A percentile compares a stretch with the other conserved stretches of the same genome.
These are phyloP conservation scores for Penstemon davidsonii DNA, from an alignment of 257 asterid genomes.

Conservation along the genomic window DNA sequence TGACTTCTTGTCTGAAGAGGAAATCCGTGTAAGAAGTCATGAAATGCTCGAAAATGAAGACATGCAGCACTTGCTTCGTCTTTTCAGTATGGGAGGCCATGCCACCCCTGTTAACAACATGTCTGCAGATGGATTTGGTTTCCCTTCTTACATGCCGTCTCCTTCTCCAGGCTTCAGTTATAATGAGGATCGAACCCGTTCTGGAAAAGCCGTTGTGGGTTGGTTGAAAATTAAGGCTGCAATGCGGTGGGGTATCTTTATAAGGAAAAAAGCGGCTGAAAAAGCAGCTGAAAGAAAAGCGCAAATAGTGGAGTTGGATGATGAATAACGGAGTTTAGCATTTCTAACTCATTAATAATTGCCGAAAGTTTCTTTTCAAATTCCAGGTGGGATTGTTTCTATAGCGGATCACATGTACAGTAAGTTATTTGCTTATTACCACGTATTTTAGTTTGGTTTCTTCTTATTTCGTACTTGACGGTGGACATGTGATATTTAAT, in stretches of 20 bases:
- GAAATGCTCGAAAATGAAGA: constrained; percentile 94
- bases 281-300: constrained; percentile 51
- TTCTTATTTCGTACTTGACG: neutral
- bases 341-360: neutral
- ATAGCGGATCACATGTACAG: constrained; percentile 32
- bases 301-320: constrained; percentile 86
- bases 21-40: constrained; percentile 80
- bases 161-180: constrained; percentile 61
- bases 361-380: constrained; percentile 23
- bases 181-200: constrained; percentile 60
- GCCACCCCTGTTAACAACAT: constrained; percentile 30
- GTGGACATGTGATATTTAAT: neutral
- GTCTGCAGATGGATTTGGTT: constrained; percentile 62
- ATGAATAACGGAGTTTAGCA: constrained; percentile 37
- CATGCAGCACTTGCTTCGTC: constrained; percentile 88
- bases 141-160: constrained; percentile 57
- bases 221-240: constrained; percentile 99
- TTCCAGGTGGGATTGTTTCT: neutral
- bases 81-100: constrained; percentile 84
- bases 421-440: neutral
- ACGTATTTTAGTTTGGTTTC: neutral
- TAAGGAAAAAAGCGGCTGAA: constrained; percentile 96
- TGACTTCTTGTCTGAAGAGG: constrained; percentile 87
- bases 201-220: constrained; percentile 94
- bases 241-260: constrained; percentile 97